phyloP scores from a whole-genome alignment of 768 basidiomycete species.

The Kwoniella botswanensis region DNA sequence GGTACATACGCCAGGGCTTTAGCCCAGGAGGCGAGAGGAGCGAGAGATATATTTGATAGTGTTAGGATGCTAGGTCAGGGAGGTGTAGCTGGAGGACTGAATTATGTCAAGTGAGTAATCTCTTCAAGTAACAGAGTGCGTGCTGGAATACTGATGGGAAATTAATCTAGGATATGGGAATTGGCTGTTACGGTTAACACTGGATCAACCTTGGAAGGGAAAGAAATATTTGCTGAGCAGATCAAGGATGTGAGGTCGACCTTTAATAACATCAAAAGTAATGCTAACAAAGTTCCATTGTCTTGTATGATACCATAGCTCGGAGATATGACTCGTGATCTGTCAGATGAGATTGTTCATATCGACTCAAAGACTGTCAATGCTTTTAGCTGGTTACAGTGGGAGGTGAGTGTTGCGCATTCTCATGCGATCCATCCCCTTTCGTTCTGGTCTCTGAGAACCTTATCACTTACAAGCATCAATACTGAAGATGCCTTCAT shows the following conservation, averaged over 20 bases:
- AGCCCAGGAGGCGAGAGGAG: conserved; percentile 38
- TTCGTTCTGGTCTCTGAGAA: too few species aligned
- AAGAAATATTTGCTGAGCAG: conserved; percentile 36
- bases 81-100: conserved; percentile 34
- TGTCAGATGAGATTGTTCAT: conserved; percentile 45
- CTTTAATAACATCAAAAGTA: background rate
- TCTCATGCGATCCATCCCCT: background rate
- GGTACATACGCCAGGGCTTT: conserved; percentile 38
- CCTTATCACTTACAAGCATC: too few species aligned
- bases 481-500: too few species aligned
- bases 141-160: conserved; percentile 6
- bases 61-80: conserved; percentile 40
- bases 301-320: conserved; percentile 31
- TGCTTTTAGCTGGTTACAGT: conserved; percentile 50
- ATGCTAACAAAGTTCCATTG: conserved; percentile 13
- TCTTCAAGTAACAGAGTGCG: background rate
- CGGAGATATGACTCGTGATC: conserved; percentile 45
- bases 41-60: conserved; percentile 48
- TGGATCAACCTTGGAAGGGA: conserved; percentile 41
- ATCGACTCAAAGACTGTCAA: conserved; percentile 47
- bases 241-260: conserved; percentile 38
- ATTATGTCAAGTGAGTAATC: conserved; percentile 45
- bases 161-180: conserved; percentile 44
- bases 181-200: conserved; percentile 40
- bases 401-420: conserved; percentile 40